Evolutionary conservation across 352 stramenopile species (phyloP).

Genomic region (Pythium pectinolyticum): DNA sequence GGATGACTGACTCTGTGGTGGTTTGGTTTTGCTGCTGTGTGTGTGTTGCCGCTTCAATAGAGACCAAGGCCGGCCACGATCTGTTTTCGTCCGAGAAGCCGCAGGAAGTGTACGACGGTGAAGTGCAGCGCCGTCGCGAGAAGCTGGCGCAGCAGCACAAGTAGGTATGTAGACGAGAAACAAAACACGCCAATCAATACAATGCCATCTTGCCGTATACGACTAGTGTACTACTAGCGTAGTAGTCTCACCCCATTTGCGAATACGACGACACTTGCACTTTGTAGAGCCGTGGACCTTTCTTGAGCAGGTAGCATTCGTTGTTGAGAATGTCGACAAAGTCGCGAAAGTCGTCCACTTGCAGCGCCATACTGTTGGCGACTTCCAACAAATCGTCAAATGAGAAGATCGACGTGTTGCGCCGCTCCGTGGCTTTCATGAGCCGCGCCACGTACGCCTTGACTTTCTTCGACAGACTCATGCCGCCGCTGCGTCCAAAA

Average conservation of each 20-base stretch:
- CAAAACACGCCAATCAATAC: too few species aligned
- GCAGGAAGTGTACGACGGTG: conserved; percentile 72
- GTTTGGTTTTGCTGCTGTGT: neutral
- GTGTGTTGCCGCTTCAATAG: conserved; percentile 28
- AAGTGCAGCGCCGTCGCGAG: conserved; percentile 64
- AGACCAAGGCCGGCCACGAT: conserved; percentile 80
- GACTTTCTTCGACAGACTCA: conserved; percentile 45
- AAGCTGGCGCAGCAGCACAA: conserved; percentile 63
- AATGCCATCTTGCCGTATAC: too few species aligned
- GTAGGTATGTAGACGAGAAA: conserved; percentile 5
- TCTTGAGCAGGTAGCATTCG: conserved; percentile 64
- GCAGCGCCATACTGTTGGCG: conserved; percentile 45
- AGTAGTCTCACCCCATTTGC: conserved; percentile 24
- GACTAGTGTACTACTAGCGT: too few species aligned
- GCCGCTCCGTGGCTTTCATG: conserved; percentile 38
- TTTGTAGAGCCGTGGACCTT: conserved; percentile 58
- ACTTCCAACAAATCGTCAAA: conserved; percentile 52
- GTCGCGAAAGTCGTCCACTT: conserved; percentile 52
- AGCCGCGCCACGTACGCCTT: conserved; percentile 57
- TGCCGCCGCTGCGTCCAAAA: conserved; percentile 42
- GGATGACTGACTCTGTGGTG: neutral
- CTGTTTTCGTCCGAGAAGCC: conserved; percentile 85
- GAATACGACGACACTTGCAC: conserved; percentile 40
- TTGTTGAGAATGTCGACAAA: conserved; percentile 65
- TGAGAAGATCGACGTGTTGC: conserved; percentile 46